Percentiles rank a stretch among this genome's conserved stretches.
Evolutionary conservation across 1,284 basidiomycete species (phyloP).

Genomic region (Hortiboletus rubellus): DNA sequence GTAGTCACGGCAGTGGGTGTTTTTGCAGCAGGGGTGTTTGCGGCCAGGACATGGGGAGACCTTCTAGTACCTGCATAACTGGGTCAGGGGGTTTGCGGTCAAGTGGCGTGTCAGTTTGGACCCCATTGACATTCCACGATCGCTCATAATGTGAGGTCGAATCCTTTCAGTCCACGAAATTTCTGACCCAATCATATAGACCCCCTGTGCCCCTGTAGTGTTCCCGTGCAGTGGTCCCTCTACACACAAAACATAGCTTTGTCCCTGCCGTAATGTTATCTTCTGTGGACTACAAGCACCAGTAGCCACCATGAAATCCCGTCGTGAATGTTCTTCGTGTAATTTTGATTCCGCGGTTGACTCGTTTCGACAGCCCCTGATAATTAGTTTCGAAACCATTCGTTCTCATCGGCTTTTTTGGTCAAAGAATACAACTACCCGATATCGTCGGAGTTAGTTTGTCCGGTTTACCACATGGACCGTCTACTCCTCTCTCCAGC

Average conservation of each 20-base stretch:
- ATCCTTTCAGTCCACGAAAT: background rate
- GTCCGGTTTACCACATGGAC: background rate
- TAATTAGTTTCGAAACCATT: conserved; percentile 11
- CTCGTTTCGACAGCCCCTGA: conserved; percentile 8
- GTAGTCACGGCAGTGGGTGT: conserved; percentile 61
- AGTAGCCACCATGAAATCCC: conserved; percentile 14
- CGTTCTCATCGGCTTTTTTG: background rate
- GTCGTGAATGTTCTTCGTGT: conserved; percentile 14
- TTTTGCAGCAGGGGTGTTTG: conserved; percentile 66
- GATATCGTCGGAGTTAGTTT: background rate
- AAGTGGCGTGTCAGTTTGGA: background rate
- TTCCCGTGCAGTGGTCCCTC: conserved; percentile 4
- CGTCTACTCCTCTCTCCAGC: background rate
- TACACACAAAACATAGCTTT: conserved; percentile 20
- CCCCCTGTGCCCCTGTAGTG: conserved; percentile 2
- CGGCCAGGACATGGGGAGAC: conserved; percentile 71
- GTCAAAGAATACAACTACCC: background rate
- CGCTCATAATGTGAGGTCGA: conserved; percentile 13
- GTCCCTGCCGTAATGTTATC: conserved; percentile 21
- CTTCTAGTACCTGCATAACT: conserved; percentile 61
- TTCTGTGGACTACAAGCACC: conserved; percentile 15
- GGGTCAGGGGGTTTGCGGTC: background rate
- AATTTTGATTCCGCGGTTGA: conserved; percentile 4
- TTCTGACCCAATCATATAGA: conserved; percentile 12
- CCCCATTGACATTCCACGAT: background rate